A percentile compares a stretch with the other conserved stretches of the same genome.
Conservation (phyloP, 495 filamentous ascomycete species). For the Aspergillus diversus region DNA sequence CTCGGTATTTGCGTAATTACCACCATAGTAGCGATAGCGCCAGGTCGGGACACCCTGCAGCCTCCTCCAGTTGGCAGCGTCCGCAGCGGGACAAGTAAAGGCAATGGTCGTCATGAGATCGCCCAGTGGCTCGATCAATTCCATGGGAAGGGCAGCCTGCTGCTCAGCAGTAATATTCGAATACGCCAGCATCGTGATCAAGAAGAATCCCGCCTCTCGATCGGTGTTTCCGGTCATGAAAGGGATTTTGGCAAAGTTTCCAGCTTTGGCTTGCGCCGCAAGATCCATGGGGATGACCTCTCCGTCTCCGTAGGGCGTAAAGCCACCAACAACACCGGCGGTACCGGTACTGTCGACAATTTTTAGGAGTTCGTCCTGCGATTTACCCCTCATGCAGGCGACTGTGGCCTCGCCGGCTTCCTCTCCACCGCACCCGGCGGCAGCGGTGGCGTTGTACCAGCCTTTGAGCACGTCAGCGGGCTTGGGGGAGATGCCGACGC, state of each 20-base stretch:
- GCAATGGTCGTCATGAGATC: neutral
- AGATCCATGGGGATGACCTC: slow-evolving; percentile 10
- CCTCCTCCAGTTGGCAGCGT: neutral
- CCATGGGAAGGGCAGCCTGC: neutral
- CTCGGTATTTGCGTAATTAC: slow-evolving; percentile 1
- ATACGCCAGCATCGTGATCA: slow-evolving; percentile 13
- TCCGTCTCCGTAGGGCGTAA: slow-evolving; percentile 18
- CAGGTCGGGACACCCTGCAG: slow-evolving; percentile 5
- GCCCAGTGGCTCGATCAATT: neutral
- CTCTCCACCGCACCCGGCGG: slow-evolving; percentile 40
- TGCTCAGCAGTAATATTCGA: slow-evolving; percentile 12
- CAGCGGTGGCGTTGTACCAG: slow-evolving; percentile 44
- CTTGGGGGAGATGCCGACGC: slow-evolving; percentile 5
- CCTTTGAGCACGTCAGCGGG: slow-evolving; percentile 2
- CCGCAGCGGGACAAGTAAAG: neutral
- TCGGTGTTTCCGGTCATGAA: slow-evolving; percentile 19
- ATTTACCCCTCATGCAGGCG: slow-evolving; percentile 47
- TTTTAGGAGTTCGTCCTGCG: slow-evolving; percentile 33
- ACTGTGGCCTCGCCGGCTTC: slow-evolving; percentile 34
- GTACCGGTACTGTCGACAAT: slow-evolving; percentile 20
- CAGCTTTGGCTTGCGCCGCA: neutral
- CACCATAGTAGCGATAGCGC: slow-evolving; percentile 7
- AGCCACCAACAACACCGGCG: neutral
- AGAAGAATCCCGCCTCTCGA: slow-evolving; percentile 18
- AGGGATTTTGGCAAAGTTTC: slow-evolving; percentile 20